Evolutionary conservation across 2,329 filamentous ascomycete species (phyloP).

Genomic region (Fusarium continuum): DNA sequence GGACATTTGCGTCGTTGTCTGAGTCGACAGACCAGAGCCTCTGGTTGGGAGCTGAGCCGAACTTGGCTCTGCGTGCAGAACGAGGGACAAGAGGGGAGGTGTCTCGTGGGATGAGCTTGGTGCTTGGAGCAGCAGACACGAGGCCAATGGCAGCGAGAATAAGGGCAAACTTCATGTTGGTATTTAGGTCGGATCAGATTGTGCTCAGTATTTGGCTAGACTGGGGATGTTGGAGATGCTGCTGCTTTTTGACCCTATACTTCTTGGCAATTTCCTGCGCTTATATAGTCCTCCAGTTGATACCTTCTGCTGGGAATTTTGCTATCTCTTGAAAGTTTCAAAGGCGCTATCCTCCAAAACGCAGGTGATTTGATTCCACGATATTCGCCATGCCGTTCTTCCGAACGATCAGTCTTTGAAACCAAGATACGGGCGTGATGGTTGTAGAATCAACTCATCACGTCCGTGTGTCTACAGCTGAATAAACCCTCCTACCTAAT

Average conservation of each 20-base stretch:
- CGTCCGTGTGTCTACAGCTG: fast-evolving
- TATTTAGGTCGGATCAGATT: neutral
- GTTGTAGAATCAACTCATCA: neutral
- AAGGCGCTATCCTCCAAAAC: neutral
- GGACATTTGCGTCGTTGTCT: neutral
- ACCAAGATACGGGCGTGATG: no score
- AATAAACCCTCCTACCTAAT: neutral
- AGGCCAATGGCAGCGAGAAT: neutral
- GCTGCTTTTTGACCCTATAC: neutral
- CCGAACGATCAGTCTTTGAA: neutral
- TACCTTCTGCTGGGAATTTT: neutral
- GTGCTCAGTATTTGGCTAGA: neutral
- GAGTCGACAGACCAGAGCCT: slow-evolving; percentile 1
- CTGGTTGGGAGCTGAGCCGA: slow-evolving; percentile 4
- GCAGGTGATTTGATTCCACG: neutral
- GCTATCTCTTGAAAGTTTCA: neutral
- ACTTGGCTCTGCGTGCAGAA: slow-evolving; percentile 2
- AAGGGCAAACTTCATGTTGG: slow-evolving; percentile 16
- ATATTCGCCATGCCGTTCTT: neutral
- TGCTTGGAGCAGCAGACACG: neutral
- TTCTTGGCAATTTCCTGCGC: neutral
- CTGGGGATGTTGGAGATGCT: neutral
- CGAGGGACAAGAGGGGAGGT: slow-evolving; percentile 8
- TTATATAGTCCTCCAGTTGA: neutral
- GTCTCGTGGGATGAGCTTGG: slow-evolving; percentile 6